Percentiles rank a stretch among this genome's conserved stretches.
These are phyloP conservation scores for Globisporangium uncinulatum DNA, from an alignment of 352 stramenopile species.

Conservation along the genomic window DNA sequence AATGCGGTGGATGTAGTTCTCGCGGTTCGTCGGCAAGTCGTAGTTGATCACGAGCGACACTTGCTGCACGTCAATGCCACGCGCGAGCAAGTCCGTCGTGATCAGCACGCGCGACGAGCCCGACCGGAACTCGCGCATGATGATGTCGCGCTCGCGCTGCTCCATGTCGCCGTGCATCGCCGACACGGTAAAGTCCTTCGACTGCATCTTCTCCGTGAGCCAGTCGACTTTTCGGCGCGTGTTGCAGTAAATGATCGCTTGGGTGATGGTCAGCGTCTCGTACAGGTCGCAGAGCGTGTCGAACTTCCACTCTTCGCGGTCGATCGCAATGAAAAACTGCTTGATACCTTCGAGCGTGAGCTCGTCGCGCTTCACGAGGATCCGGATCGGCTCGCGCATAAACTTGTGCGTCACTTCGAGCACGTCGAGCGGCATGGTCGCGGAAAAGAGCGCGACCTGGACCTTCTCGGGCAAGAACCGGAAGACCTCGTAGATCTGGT, in stretches of 20 bases:
- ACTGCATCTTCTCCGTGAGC: conserved; percentile 99
- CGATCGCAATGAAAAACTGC: conserved; percentile 99
- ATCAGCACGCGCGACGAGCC: conserved; percentile 99
- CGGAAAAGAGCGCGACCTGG: conserved; percentile 98
- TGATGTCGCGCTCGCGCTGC: conserved; percentile 98
- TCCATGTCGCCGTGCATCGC: conserved; percentile 99
- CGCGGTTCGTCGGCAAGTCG: conserved; percentile 98
- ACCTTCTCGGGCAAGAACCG: conserved; percentile 97
- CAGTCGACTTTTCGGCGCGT: conserved; percentile 99
- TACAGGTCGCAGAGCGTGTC: conserved; percentile 99
- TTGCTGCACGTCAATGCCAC: conserved; percentile 99
- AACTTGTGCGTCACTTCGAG: conserved; percentile 98
- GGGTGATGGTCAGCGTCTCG: conserved; percentile 99
- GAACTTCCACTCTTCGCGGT: conserved; percentile 99
- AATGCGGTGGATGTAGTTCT: conserved; percentile 99
- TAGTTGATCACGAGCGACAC: conserved; percentile 99
- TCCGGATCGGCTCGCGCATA: conserved; percentile 98
- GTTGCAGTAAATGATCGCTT: conserved; percentile 99
- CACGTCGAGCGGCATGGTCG: conserved; percentile 99
- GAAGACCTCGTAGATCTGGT: conserved; percentile 99
- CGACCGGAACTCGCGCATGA: conserved; percentile 99
- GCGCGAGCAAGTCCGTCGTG: conserved; percentile 98
- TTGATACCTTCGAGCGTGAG: conserved; percentile 99
- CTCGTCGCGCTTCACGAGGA: conserved; percentile 99
- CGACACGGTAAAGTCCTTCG: conserved; percentile 99